These are phyloP conservation scores for Artomyces pyxidatus DNA, from an alignment of 768 basidiomycete species.

Conservation along the genomic window DNA sequence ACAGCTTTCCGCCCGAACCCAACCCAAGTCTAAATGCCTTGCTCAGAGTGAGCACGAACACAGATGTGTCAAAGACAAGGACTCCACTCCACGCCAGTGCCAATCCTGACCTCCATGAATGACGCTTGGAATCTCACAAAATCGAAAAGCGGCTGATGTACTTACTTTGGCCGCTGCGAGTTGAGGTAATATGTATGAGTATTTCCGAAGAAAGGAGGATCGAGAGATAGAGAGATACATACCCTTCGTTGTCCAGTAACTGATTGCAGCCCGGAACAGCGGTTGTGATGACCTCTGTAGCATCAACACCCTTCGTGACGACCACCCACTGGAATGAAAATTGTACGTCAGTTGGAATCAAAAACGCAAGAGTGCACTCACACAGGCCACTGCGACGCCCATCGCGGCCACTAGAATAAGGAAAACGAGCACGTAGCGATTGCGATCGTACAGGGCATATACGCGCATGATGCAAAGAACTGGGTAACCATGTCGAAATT, in stretches of 20 bases:
- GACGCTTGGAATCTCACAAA: not conserved
- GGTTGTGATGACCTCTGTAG: not conserved
- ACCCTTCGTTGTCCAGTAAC: too few relatives aligned
- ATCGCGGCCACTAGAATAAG: not conserved
- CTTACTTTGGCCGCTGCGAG: not conserved
- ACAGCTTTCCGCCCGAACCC: not conserved
- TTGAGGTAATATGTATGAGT: not conserved
- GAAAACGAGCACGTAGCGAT: not conserved
- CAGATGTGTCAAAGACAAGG: not conserved
- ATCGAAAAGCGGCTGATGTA: not conserved
- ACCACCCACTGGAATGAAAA: not conserved
- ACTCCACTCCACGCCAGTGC: not conserved
- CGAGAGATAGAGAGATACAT: not conserved
- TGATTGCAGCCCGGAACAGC: not conserved
- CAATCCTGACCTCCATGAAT: not conserved
- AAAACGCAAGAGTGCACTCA: not conserved
- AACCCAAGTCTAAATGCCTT: not conserved
- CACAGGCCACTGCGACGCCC: not conserved
- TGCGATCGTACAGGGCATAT: constrained; percentile 2
- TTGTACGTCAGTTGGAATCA: not conserved
- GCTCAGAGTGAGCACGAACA: constrained; percentile 1
- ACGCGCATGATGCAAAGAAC: not conserved
- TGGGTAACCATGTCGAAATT: too few relatives aligned
- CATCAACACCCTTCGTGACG: not conserved
- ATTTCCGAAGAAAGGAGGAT: not conserved